These are phyloP conservation scores for Castanea crenata DNA, from an alignment of 306 rosid genomes.

Conservation along the genomic window DNA sequence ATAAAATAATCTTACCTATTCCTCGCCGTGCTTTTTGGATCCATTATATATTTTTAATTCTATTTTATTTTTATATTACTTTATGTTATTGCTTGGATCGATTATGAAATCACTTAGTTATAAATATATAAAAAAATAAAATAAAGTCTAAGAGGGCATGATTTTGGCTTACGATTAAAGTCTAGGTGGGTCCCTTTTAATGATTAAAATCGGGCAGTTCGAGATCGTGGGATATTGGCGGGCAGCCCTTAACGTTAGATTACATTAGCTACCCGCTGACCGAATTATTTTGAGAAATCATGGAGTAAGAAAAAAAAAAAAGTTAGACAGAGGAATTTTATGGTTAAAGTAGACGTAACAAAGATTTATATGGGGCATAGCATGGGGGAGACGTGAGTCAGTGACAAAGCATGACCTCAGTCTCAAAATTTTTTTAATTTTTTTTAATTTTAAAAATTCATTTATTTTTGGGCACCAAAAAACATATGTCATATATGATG, in stretches of 20 bases:
- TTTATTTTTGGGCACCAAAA: no score
- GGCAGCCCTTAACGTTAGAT: constrained; percentile 26
- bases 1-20: constrained; percentile 32
- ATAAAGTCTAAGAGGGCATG: constrained; percentile 60
- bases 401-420: constrained; percentile 86
- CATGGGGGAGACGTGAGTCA: constrained; percentile 51
- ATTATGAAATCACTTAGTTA: constrained; percentile 8
- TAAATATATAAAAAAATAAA: constrained; percentile 9
- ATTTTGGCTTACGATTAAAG: constrained; percentile 87
- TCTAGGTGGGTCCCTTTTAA: constrained; percentile 62
- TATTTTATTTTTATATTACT: neutral
- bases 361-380: constrained; percentile 41
- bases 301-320: constrained; percentile 22
- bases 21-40: constrained; percentile 80
- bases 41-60: constrained; percentile 29
- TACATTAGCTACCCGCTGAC: constrained; percentile 57
- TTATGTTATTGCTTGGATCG: neutral
- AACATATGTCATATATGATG: neutral
- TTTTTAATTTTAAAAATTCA: no score
- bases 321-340: constrained; percentile 43
- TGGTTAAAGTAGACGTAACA: constrained; percentile 75
- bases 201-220: constrained; percentile 60
- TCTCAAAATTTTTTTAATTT: neutral
- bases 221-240: constrained; percentile 53
- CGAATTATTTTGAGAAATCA: constrained; percentile 29